Percentiles rank a stretch among this genome's conserved stretches.
Evolutionary conservation across 2,329 filamentous ascomycete genomes (phyloP).

Genomic region (Colletotrichum lentis): DNA sequence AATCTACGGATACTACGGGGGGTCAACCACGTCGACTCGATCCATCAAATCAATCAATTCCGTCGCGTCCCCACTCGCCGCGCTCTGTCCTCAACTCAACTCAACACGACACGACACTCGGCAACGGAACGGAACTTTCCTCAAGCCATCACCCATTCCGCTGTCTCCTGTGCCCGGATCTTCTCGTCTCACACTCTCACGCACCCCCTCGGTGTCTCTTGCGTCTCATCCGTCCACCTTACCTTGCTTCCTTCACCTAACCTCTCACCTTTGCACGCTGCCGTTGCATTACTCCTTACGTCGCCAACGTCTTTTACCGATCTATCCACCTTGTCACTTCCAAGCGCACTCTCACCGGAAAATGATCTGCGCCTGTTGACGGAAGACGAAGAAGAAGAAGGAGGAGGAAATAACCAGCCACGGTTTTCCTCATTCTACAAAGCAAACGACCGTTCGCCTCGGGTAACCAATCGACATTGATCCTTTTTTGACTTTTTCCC

Average conservation of each 20-base stretch:
- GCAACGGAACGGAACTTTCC: slow-evolving; percentile 29
- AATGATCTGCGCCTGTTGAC: neutral
- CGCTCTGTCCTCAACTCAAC: slow-evolving; percentile 28
- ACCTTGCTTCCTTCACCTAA: slow-evolving; percentile 7
- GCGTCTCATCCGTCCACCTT: slow-evolving; percentile 15
- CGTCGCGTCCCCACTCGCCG: slow-evolving; percentile 32
- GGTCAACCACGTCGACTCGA: slow-evolving; percentile 15
- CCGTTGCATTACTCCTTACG: neutral
- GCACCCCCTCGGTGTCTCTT: slow-evolving; percentile 10
- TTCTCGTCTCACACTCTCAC: slow-evolving; percentile 14
- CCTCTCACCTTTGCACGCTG: neutral
- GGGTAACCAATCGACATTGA: slow-evolving; percentile 5
- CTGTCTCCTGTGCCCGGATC: neutral
- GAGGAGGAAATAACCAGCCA: neutral
- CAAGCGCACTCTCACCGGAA: slow-evolving; percentile 6
- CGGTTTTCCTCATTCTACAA: neutral
- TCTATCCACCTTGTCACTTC: neutral
- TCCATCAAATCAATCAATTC: slow-evolving; percentile 25
- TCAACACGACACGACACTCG: slow-evolving; percentile 29
- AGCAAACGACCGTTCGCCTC: neutral
- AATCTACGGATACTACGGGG: slow-evolving; percentile 6
- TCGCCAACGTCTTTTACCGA: neutral
- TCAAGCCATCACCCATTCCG: slow-evolving; percentile 13
- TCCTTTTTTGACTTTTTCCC: slow-evolving; percentile 30
- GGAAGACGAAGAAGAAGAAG: slow-evolving; percentile 1